Conservation (phyloP, 108 stramenopile species). For the Stephanodiscus minutulus region DNA sequence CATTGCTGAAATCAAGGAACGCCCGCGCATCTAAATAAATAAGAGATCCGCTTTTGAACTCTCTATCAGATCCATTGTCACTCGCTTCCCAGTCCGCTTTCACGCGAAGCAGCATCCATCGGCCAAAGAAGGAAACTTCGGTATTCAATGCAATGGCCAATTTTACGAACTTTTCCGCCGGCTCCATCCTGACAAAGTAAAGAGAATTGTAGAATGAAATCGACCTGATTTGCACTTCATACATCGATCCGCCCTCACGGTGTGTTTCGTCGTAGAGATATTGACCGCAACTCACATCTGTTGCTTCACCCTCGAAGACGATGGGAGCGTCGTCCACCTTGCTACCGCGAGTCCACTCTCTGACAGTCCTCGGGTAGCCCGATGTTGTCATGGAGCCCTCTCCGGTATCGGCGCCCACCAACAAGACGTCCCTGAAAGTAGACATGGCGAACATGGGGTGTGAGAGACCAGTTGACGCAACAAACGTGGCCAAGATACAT, state of each 20-base stretch:
- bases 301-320: slow-evolving; percentile 88
- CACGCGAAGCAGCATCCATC: slow-evolving; percentile 67
- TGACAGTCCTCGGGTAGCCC: slow-evolving; percentile 90
- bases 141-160: slow-evolving; percentile 79
- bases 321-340: slow-evolving; percentile 77
- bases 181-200: slow-evolving; percentile 57
- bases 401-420: slow-evolving; percentile 71
- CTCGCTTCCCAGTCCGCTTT: slow-evolving; percentile 80
- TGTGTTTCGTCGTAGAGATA: slow-evolving; percentile 71
- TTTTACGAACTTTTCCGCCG: slow-evolving; percentile 58
- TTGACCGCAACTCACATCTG: slow-evolving; percentile 77
- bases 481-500: too few relatives aligned
- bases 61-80: slow-evolving; percentile 53
- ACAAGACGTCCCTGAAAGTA: slow-evolving; percentile 39
- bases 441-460: slow-evolving; percentile 39
- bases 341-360: slow-evolving; percentile 91
- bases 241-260: slow-evolving; percentile 68
- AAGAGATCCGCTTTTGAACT: slow-evolving; percentile 70
- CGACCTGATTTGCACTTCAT: slow-evolving; percentile 68
- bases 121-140: slow-evolving; percentile 59
- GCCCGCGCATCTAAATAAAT: slow-evolving; percentile 59
- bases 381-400: slow-evolving; percentile 73
- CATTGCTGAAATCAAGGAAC: slow-evolving; percentile 62
- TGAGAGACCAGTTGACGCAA: slow-evolving; percentile 7
- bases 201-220: slow-evolving; percentile 87